These are phyloP conservation scores for Magnusiomyces paraingens DNA, from an alignment of 1,139 yeast species.

Conservation along the genomic window DNA sequence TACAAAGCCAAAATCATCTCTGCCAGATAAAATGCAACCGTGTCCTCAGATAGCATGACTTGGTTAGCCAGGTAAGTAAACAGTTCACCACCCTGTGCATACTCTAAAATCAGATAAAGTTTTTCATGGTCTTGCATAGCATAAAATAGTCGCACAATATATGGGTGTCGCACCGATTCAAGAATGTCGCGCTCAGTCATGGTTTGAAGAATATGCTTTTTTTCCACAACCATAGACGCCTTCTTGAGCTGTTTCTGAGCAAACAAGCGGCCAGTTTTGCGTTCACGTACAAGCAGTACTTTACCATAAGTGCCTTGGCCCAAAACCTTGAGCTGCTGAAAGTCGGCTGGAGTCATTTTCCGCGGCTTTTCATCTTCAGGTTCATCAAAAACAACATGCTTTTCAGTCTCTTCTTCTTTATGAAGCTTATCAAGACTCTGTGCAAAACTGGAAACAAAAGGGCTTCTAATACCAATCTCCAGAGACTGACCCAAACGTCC, in stretches of 20 bases:
- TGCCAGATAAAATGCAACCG: conserved; percentile 77
- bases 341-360: conserved; percentile 46
- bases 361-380: conserved; percentile 16
- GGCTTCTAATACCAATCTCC: conserved; percentile 41
- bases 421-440: conserved; percentile 1
- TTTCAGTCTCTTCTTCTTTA: neutral
- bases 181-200: conserved; percentile 66
- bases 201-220: conserved; percentile 51
- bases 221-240: conserved; percentile 56
- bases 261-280: conserved; percentile 57
- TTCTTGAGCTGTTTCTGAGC: conserved; percentile 88
- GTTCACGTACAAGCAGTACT: conserved; percentile 70
- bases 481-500: conserved; percentile 43
- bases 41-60: conserved; percentile 76
- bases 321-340: conserved; percentile 70
- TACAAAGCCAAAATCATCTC: conserved; percentile 78
- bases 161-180: conserved; percentile 71
- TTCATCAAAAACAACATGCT: neutral
- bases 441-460: conserved; percentile 31
- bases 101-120: conserved; percentile 74
- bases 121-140: conserved; percentile 84
- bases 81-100: conserved; percentile 89
- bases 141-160: conserved; percentile 79
- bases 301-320: conserved; percentile 93
- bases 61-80: conserved; percentile 79